Conservation (phyloP, 768 basidiomycete genomes). For the Sporobolomyces roseus region DNA sequence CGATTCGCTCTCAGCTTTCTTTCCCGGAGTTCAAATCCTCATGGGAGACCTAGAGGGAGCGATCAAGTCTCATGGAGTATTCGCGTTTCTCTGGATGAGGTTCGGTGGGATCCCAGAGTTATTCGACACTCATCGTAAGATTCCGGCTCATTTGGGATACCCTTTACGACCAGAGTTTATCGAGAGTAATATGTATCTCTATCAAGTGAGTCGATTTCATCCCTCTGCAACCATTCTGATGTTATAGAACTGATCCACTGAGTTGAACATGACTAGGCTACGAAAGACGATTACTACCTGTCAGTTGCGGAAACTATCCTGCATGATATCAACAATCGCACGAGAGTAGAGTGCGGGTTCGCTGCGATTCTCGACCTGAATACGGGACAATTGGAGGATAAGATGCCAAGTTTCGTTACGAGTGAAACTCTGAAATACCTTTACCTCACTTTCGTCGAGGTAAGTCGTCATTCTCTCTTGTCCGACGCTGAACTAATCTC, state of each 20-base stretch:
- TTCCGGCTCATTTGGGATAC: conserved; percentile 48
- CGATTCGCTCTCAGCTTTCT: conserved; percentile 95
- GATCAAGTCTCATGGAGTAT: conserved; percentile 53
- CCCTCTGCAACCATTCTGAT: not conserved
- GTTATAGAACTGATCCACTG: not conserved
- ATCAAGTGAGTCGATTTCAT: conserved; percentile 58
- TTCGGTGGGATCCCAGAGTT: conserved; percentile 88
- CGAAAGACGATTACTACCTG: conserved; percentile 85
- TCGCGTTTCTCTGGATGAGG: conserved; percentile 57
- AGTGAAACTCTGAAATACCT: conserved; percentile 63
- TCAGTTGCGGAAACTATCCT: conserved; percentile 82
- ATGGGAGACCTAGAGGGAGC: conserved; percentile 46
- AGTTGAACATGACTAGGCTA: conserved; percentile 60
- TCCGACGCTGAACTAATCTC: not conserved
- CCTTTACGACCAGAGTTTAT: conserved; percentile 62
- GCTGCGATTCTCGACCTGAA: conserved; percentile 75
- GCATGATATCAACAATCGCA: conserved; percentile 65
- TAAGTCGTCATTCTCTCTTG: conserved; percentile 45
- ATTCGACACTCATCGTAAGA: conserved; percentile 67
- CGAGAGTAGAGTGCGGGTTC: conserved; percentile 82
- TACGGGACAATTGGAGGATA: conserved; percentile 65
- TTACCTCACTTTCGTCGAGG: conserved; percentile 70
- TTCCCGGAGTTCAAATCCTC: conserved; percentile 80
- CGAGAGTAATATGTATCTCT: conserved; percentile 94
- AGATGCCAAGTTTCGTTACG: conserved; percentile 85